Evolutionary conservation across 1,284 basidiomycete genomes (phyloP).

Genomic region (Cutaneotrichosporon curvatum): DNA sequence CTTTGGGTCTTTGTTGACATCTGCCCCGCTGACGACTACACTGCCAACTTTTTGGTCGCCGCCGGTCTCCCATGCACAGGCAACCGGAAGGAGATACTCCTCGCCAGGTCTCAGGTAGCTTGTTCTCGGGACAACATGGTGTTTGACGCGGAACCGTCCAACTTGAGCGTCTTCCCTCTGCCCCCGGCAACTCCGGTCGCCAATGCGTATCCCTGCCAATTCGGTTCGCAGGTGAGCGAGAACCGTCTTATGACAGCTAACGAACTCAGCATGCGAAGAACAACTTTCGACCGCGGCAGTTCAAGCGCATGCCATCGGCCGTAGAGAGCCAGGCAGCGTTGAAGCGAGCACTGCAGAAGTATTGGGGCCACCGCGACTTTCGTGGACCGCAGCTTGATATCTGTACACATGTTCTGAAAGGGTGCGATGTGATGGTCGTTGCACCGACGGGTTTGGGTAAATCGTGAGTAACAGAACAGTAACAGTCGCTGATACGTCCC

Average conservation of each 20-base stretch:
- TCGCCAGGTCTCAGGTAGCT: too few relatives aligned
- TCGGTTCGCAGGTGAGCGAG: constrained; percentile 20
- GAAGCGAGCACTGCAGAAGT: constrained; percentile 30
- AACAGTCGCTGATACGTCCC: background rate
- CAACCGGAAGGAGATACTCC: too few relatives aligned
- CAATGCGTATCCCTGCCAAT: constrained; percentile 8
- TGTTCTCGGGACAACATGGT: background rate
- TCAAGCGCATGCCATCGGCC: constrained; percentile 32
- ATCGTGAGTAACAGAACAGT: constrained; percentile 48
- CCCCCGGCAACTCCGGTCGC: constrained; percentile 6
- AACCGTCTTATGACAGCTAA: background rate
- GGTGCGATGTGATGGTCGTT: constrained; percentile 69
- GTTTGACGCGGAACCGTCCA: background rate
- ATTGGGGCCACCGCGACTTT: constrained; percentile 61
- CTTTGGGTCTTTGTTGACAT: background rate
- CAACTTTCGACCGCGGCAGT: constrained; percentile 30
- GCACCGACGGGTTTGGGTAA: constrained; percentile 87
- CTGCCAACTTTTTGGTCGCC: too few relatives aligned
- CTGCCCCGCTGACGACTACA: too few relatives aligned
- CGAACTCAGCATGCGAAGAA: constrained; percentile 22
- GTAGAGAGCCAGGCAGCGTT: constrained; percentile 35
- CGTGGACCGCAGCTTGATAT: constrained; percentile 71
- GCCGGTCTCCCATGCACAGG: too few relatives aligned
- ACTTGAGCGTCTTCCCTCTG: constrained; percentile 2
- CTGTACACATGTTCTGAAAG: constrained; percentile 59